Base-by-base conservation (phyloP, 2,329 filamentous ascomycete species). In the Camptophora hylomeconis region DNA sequence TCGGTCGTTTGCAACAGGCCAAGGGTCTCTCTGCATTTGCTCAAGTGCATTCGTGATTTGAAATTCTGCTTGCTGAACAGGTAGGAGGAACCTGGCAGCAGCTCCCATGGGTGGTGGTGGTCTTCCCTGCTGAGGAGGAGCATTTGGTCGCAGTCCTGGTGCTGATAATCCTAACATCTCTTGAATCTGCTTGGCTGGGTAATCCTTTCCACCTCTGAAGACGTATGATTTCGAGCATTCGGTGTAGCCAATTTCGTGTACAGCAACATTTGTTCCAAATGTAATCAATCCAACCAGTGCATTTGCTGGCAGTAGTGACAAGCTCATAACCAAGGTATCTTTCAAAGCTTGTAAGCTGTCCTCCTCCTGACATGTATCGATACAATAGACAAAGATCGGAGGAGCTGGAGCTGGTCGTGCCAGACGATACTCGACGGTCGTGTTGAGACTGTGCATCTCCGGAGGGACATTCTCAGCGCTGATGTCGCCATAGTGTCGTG, bases 161-260 rank as follows among this genome's bases (percentile, higher is more conserved):
- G 78, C 70, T 26, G 76, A 66, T 31, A 94, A 67, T 16, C 86
- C 89, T 28, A 98, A 75, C 89, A 98, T 98, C 51, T 98, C 89
- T 56, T 95, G 87, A n/a, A 98, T 84, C 53, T 95, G 86, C 61
- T 95, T 95, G 30, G 86, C 81, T n/a, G 76, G 70, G 56, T 98
- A 98, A 49, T 98, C 89, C 64, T 95, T 98, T 65, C 76, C 94
- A 20, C 89, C 89, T 32, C 87, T 75, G 68, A 98, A 98, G 22
- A 98, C 89, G 49, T 94, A 98, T 5, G 87, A 94, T 60, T 95
- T 98, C 41, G 89, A 83, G 57, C 89, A 98, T 58, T 95, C 89
- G 31, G 81, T 86, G 52, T 98, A 98, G 31, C 89, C 89, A 44
- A 98, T 82, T 58, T 98, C 89, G 53, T 98, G 89, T 11, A 98